phyloP scores from a whole-genome alignment of 164 flowering plant genomes.

The Stephania cephalantha region DNA sequence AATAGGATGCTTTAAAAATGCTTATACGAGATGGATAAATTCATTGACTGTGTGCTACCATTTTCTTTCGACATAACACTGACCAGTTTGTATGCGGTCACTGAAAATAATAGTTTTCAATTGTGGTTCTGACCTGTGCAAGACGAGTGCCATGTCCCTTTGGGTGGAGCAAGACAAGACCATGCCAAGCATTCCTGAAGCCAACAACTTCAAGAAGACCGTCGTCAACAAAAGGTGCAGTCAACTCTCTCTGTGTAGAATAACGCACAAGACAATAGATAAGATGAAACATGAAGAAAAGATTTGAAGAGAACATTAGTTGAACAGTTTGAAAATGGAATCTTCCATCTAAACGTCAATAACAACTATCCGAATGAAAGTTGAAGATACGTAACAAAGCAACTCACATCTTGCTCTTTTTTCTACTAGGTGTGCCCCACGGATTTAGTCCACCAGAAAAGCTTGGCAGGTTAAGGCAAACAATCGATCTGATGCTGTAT shows the following conservation, averaged over 20 bases:
- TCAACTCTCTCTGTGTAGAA: slow-evolving; percentile 58
- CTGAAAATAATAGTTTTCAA: too few relatives aligned
- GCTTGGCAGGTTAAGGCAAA: slow-evolving; percentile 87
- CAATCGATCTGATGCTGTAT: slow-evolving; percentile 81
- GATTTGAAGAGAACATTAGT: not conserved
- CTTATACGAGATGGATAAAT: too few relatives aligned
- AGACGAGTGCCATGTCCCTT: slow-evolving; percentile 95
- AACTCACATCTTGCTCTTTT: slow-evolving; percentile 55
- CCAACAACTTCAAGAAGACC: slow-evolving; percentile 85
- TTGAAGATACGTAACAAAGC: not conserved
- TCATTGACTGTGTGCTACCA: too few relatives aligned
- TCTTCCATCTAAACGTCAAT: not conserved
- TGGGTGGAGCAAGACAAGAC: slow-evolving; percentile 68
- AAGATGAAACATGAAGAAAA: slow-evolving; percentile 8
- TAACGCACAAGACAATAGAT: slow-evolving; percentile 1
- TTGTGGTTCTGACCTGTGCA: slow-evolving; percentile 59
- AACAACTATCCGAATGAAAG: not conserved
- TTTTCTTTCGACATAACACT: too few relatives aligned
- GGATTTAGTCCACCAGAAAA: slow-evolving; percentile 95
- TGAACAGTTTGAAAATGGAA: not conserved
- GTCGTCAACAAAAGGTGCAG: slow-evolving; percentile 84
- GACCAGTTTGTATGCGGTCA: too few relatives aligned
- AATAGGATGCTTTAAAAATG: too few relatives aligned
- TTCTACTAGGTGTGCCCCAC: slow-evolving; percentile 74
- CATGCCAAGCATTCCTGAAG: slow-evolving; percentile 92